phyloP scores from a whole-genome alignment of 2,329 filamentous ascomycete species.

The Monilinia fructicola region DNA sequence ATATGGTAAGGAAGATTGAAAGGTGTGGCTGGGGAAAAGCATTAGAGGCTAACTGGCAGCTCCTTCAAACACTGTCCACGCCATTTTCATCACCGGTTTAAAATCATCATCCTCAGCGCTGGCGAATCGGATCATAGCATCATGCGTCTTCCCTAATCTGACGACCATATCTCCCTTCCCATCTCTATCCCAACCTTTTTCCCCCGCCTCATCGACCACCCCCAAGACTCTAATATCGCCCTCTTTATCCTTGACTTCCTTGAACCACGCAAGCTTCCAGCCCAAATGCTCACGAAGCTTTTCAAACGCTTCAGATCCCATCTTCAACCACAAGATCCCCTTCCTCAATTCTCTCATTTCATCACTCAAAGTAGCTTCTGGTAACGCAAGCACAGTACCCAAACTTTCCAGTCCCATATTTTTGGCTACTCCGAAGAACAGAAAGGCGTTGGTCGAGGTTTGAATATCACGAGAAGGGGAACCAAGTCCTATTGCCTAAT shows the following conservation, averaged over 20 bases:
- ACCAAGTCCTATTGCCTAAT: not conserved
- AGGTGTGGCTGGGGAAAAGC: too few species aligned
- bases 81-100: not conserved
- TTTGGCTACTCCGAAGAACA: constrained; percentile 17
- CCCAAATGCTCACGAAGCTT: not conserved
- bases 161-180: not conserved
- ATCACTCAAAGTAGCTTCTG: constrained; percentile 2
- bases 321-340: constrained; percentile 10
- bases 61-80: not conserved
- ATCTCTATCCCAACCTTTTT: not conserved
- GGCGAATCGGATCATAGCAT: constrained; percentile 2
- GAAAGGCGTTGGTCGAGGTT: constrained; percentile 5
- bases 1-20: too few species aligned
- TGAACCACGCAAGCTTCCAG: constrained; percentile 12
- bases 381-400: not conserved
- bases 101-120: constrained; percentile 11
- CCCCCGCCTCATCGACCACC: too few species aligned
- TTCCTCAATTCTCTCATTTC: constrained; percentile 12
- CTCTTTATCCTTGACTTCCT: not conserved
- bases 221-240: not conserved
- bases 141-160: constrained; percentile 12
- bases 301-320: constrained; percentile 7
- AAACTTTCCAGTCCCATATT: constrained; percentile 16
- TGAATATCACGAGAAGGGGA: not conserved
- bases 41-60: too few species aligned